These are phyloP conservation scores for Ganoderma lingzhi DNA, from an alignment of 1,284 basidiomycete species.

Conservation along the genomic window DNA sequence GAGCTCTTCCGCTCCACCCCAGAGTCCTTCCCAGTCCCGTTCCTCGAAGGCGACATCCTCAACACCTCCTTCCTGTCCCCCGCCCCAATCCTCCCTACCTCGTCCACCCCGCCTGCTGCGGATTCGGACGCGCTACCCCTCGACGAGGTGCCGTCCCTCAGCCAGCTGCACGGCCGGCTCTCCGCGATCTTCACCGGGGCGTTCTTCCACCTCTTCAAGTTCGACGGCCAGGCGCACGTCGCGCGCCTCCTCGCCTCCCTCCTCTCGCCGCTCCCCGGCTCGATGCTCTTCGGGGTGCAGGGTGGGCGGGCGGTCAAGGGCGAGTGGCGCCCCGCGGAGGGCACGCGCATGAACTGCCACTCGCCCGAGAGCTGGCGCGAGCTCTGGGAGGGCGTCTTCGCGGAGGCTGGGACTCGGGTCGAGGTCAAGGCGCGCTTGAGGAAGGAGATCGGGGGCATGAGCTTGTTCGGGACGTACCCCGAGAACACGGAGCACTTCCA, in stretches of 20 bases:
- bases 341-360: constrained; percentile 41
- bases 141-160: constrained; percentile 44
- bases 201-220: constrained; percentile 57
- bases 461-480: constrained; percentile 22
- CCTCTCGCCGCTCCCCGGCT: constrained; percentile 43
- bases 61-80: constrained; percentile 41
- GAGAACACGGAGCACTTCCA: constrained; percentile 24
- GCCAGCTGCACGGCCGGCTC: constrained; percentile 48
- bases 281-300: constrained; percentile 46
- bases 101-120: constrained; percentile 25
- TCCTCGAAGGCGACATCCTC: constrained; percentile 52
- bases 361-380: constrained; percentile 49
- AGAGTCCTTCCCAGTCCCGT: constrained; percentile 49
- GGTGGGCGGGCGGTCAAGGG: constrained; percentile 6
- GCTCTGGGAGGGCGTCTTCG: constrained; percentile 53
- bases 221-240: constrained; percentile 47
- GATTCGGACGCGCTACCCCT: constrained; percentile 40
- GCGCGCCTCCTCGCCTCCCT: constrained; percentile 48
- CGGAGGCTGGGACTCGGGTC: constrained; percentile 44
- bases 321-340: constrained; percentile 24
- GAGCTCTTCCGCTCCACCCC: constrained; percentile 40
- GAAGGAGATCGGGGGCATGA: constrained; percentile 13
- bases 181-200: constrained; percentile 52
- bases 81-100: constrained; percentile 37
- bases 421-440: constrained; percentile 13